Evolutionary conservation across 805 yeast genomes (phyloP).

Genomic region (Peterozyma xylosa): DNA sequence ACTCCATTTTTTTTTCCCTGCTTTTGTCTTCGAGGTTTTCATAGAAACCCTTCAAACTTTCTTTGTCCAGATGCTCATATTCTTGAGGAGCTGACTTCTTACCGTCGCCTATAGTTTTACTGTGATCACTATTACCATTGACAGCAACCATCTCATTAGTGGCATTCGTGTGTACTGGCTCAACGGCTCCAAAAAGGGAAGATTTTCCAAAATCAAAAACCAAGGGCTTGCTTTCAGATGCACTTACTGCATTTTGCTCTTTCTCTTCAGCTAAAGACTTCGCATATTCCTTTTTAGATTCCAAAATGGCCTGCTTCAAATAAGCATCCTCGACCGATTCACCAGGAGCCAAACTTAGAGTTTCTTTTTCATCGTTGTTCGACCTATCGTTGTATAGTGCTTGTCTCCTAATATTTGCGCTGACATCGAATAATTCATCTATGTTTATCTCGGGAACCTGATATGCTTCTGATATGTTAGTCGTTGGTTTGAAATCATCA

Average conservation of each 20-base stretch:
- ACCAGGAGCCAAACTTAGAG: slow-evolving; percentile 12
- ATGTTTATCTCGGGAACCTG: background rate
- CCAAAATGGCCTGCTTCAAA: slow-evolving; percentile 38
- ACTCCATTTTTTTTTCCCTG: slow-evolving; percentile 2
- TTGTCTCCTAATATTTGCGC: background rate
- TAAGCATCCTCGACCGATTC: slow-evolving; percentile 17
- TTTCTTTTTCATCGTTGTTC: slow-evolving; percentile 13
- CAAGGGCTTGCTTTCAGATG: too few relatives aligned
- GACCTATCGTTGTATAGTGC: background rate
- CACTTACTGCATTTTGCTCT: too few relatives aligned
- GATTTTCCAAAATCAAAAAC: too few relatives aligned
- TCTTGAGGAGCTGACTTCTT: background rate
- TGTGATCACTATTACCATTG: slow-evolving; percentile 10
- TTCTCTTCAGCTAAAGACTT: slow-evolving; percentile 19
- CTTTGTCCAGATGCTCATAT: background rate
- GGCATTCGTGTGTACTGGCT: too few relatives aligned
- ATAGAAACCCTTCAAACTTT: background rate
- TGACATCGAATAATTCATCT: background rate
- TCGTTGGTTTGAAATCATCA: slow-evolving; percentile 9
- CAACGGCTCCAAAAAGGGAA: too few relatives aligned
- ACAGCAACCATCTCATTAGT: too few relatives aligned
- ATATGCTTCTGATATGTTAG: slow-evolving; percentile 3
- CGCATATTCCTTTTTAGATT: slow-evolving; percentile 34
- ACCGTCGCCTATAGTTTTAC: slow-evolving; percentile 15
- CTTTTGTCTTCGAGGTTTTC: slow-evolving; percentile 5